phyloP scores from a whole-genome alignment of 257 asterid genomes.

The Solanum ossicruentum region DNA sequence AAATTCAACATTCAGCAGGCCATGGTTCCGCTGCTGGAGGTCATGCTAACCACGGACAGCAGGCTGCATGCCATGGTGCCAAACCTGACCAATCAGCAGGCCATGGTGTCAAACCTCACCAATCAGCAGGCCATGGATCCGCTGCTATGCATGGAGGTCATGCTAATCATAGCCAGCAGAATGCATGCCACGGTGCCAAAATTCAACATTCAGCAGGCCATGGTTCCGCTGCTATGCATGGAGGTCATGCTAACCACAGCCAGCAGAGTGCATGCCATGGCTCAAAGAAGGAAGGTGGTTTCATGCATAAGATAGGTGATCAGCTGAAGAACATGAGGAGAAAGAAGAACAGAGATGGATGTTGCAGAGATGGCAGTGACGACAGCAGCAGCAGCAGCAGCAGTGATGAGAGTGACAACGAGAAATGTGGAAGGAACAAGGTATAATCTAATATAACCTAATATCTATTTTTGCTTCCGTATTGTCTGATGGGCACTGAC shows the following conservation, averaged over 20 bases:
- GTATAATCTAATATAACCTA: background rate
- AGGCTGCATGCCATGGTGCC: background rate
- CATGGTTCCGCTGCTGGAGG: background rate
- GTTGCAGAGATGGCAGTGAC: background rate
- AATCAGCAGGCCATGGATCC: background rate
- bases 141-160: background rate
- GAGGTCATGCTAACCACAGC: background rate
- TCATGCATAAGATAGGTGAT: background rate
- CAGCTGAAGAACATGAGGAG: background rate
- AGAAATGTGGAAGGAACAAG: background rate
- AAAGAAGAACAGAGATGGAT: slow-evolving; percentile 1
- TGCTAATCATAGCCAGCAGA: background rate
- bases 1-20: background rate
- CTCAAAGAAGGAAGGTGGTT: slow-evolving; percentile 3
- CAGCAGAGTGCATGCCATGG: background rate
- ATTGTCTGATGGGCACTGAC: background rate
- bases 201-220: background rate
- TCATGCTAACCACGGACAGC: background rate
- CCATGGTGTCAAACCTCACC: background rate
- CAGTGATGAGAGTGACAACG: slow-evolving; percentile 4
- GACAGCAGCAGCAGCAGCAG: slow-evolving; percentile 2
- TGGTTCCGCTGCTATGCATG: background rate
- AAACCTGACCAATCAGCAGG: background rate
- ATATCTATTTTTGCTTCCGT: background rate
- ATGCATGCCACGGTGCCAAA: background rate